These are phyloP conservation scores for Juglanconis sp. DNA, from an alignment of 2,329 filamentous ascomycete species.

Conservation along the genomic window DNA sequence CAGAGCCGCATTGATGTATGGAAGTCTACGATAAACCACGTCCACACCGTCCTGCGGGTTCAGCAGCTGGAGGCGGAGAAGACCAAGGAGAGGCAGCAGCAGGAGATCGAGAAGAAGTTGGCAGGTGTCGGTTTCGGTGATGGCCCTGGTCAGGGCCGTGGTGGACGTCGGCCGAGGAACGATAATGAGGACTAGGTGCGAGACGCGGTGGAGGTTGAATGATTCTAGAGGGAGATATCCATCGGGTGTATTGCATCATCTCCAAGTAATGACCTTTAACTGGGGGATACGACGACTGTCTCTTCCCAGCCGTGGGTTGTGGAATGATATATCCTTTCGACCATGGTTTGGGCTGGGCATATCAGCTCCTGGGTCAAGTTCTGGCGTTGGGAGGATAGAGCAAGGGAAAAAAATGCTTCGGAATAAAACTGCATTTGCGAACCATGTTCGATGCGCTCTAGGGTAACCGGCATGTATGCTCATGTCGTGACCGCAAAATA, in stretches of 20 bases:
- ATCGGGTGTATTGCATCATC: background rate
- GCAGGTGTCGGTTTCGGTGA: constrained; percentile 32
- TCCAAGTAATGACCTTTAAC: constrained; percentile 2
- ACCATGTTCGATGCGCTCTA: constrained; percentile 3
- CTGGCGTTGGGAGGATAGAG: constrained; percentile 19
- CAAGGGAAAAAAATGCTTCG: constrained; percentile 16
- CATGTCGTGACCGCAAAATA: background rate
- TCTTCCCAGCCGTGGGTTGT: background rate
- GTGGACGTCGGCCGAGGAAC: constrained; percentile 21
- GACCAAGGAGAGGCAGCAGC: constrained; percentile 70
- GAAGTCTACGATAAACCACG: constrained; percentile 75
- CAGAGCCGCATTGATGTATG: constrained; percentile 87
- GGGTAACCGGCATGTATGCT: background rate
- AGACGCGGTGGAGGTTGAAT: background rate
- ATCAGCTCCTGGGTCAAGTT: constrained; percentile 5
- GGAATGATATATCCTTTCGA: constrained; percentile 1
- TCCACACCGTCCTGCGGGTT: constrained; percentile 72
- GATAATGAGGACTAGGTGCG: constrained; percentile 18
- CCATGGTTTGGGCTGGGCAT: background rate
- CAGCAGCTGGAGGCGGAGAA: constrained; percentile 80
- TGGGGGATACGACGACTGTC: background rate
- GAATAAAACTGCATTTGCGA: constrained; percentile 18
- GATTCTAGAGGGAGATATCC: background rate
- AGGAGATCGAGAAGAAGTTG: constrained; percentile 67
- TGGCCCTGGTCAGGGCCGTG: constrained; percentile 27